phyloP scores from a whole-genome alignment of 768 basidiomycete genomes.

The Suillus paluster region DNA sequence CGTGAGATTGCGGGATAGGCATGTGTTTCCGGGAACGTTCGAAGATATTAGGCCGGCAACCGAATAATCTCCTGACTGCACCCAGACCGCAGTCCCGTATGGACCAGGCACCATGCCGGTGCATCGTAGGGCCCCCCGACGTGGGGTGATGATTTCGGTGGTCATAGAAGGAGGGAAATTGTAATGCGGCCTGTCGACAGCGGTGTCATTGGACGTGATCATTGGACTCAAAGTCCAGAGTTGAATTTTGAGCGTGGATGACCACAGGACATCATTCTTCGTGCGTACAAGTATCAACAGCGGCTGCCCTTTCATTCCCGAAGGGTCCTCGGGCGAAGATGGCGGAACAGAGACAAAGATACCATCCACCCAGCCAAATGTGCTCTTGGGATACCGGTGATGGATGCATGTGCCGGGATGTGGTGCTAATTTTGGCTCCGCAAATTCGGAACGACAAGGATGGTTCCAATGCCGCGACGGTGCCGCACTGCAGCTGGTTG shows the following conservation, averaged over 20 bases:
- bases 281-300: constrained; percentile 57
- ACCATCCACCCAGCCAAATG: constrained; percentile 74
- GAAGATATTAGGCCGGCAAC: constrained; percentile 41
- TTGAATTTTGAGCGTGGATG: constrained; percentile 50
- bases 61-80: constrained; percentile 56
- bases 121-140: constrained; percentile 58
- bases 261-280: constrained; percentile 67
- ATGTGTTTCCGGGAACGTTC: constrained; percentile 16
- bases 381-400: constrained; percentile 45
- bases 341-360: constrained; percentile 43
- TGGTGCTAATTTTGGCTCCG: constrained; percentile 44
- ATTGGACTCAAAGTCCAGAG: constrained; percentile 53
- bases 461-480: no score
- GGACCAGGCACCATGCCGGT: constrained; percentile 55
- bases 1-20: constrained; percentile 27
- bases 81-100: constrained; percentile 65
- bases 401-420: constrained; percentile 30
- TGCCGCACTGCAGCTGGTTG: no score
- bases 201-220: constrained; percentile 8
- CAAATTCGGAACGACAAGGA: constrained; percentile 63
- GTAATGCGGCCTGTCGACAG: constrained; percentile 32
- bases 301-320: not conserved
- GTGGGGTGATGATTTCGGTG: constrained; percentile 40
- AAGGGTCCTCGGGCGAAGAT: not conserved
- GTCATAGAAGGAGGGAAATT: constrained; percentile 53